Evolutionary conservation across 139 green algal species (phyloP), one percentile per base, ranked within the genome.

Genomic region (Chlamydomonas sp.): DNA sequence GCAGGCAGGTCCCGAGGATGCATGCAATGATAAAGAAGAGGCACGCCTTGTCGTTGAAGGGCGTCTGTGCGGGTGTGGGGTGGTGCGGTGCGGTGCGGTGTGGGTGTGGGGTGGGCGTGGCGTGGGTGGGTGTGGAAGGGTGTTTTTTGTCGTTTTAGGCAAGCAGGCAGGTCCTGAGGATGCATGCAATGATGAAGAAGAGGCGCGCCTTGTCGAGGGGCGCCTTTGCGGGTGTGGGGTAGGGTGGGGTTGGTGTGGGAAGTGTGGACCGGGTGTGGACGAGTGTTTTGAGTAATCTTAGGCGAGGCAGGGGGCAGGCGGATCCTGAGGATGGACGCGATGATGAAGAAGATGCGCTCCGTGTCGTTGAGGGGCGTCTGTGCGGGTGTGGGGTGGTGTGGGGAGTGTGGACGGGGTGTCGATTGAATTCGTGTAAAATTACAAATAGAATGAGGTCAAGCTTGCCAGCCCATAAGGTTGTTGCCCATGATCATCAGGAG

Each of bases 401-500:
- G 43, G 20, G 43, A 26, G 43, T 54, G 20, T 13, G 43, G 43
- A 13, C 13, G 43, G 20, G 43, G 43, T 13, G 13, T 13, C n/a
- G n/a, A n/a, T n/a, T n/a, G n/a, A n/a, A n/a, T n/a, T n/a, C n/a
- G n/a, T n/a, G n/a, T n/a, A n/a, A 20, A 20, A 20, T 13, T 26
- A 26, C 16, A 20, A 20, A 54, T 54, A 20, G 43, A 20, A 20
- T 54, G 43, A 13, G 20, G 43, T 54, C 13, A 54, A 13, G 20
- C 13, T 54, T 20, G 43, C 20, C 20, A 16, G 6, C 60, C 48
- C 60, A 68, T 3, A 50, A 69, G 49, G 29, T 72, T 67, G 48
- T 77, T 65, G 36, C 71, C 71, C 49, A 77, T 31, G 24, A 77
- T 37, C 33, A 77, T 29, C 29, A 77, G 63, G 63, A 77, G 36